Conservation (phyloP, 371 early-diverging fungal species). For the Mortierella sp. region DNA sequence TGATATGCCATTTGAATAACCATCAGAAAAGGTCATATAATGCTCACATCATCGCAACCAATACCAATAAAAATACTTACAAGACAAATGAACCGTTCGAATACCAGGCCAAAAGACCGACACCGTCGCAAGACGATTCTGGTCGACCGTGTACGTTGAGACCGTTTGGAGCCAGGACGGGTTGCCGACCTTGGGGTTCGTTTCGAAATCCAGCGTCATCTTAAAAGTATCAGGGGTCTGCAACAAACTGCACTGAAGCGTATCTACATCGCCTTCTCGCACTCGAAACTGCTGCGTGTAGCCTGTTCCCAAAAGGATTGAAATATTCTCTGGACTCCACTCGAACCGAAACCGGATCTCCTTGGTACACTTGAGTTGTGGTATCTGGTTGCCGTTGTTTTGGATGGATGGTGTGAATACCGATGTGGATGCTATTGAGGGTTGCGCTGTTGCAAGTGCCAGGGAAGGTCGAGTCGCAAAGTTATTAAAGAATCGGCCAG, state of each 20-base stretch:
- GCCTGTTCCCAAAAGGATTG: not conserved
- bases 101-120: not conserved
- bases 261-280: not conserved
- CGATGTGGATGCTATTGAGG: not conserved
- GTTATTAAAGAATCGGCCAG: not conserved
- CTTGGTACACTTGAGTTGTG: not conserved
- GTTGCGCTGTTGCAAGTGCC: not conserved
- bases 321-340: not conserved
- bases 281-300: not conserved
- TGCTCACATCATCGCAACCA: not conserved
- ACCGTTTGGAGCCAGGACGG: constrained; percentile 5
- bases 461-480: not conserved
- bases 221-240: not conserved
- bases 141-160: not conserved
- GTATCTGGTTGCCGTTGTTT: not conserved
- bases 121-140: not conserved
- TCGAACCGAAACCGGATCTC: constrained; percentile 9
- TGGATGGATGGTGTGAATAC: not conserved
- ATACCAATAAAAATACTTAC: not conserved
- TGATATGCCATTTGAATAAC: no score
- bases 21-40: no score
- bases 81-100: not conserved
- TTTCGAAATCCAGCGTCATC: not conserved
- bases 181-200: not conserved
- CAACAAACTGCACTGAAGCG: not conserved